Base-by-base conservation (phyloP, 345 rosid species). In the Dimocarpus longan region DNA sequence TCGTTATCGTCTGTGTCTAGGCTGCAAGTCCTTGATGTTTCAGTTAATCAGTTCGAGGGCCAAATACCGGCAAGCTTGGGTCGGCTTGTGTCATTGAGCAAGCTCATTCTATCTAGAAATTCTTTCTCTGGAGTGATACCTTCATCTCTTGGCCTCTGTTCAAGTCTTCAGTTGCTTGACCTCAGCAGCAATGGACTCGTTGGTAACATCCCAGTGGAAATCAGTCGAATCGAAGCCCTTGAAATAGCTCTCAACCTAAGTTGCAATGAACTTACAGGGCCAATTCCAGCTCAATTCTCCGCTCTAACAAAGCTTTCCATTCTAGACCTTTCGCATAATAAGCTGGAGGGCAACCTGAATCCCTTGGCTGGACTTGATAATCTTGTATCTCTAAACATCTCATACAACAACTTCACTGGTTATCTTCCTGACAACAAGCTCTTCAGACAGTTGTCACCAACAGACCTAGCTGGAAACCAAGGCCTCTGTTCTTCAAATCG, bases 231-330 rank as follows among this genome's bases (percentile, higher is more conserved):
- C 0, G 89, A 89, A 88, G 84, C 95, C 19, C 98, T 96, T 78
- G 98, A 91, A 73, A 96, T 96, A 24, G 93, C 98, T 43, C 87
- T 96, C 64, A 96, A 96, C 87, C 80, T 96, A 85, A 96, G 99
- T 65, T 85, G 90, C 83, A 96, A 96, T 62, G 86, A 81, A 71
- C 89, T 96, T 48, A 86, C 92, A 0, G 98, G 99, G 32, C 85
- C 88, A 73, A 86, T 96, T 76, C 99, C 99, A 21, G 78, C 80
- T 39, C 87, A 86, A 84, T 37, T 96, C 65, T 86, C 98, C 22
- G 86, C 97, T 39, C 93, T 94, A 48, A 87, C 83, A 76, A 96
- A 89, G 98, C 92, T 96, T 13, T 94, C 95, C 0, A 89, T 90
- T 66, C 80, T 96, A 42, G 98, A 94, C 85, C 83, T 96, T 71